Conservation (phyloP, 345 rosid genomes). For the Xanthoceras sorbifolium region DNA sequence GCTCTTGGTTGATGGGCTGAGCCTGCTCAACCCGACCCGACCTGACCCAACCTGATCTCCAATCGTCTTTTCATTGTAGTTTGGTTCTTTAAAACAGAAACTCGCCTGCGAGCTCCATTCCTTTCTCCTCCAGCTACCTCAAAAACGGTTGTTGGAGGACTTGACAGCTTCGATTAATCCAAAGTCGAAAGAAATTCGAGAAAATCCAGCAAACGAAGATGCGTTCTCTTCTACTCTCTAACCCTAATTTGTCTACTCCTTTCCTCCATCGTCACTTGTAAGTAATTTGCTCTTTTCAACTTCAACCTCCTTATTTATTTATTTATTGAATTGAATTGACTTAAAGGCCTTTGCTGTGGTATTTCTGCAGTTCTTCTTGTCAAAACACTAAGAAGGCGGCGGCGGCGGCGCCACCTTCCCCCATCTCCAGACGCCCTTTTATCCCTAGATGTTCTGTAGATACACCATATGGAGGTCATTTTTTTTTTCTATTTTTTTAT, state of each 20-base stretch:
- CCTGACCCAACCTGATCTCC: not conserved
- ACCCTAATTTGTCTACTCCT: slow-evolving; percentile 50
- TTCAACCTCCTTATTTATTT: not conserved
- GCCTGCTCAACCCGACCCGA: not conserved
- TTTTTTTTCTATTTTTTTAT: not conserved
- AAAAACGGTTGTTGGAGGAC: not conserved
- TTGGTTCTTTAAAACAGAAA: not conserved
- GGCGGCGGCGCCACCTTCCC: slow-evolving; percentile 18
- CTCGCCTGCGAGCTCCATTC: not conserved
- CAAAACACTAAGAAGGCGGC: slow-evolving; percentile 26
- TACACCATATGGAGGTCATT: slow-evolving; percentile 71
- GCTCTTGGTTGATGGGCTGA: not conserved
- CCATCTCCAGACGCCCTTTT: slow-evolving; percentile 36
- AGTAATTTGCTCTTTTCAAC: slow-evolving; percentile 6
- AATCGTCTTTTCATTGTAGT: not conserved
- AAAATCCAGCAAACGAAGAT: slow-evolving; percentile 20
- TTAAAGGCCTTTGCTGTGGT: slow-evolving; percentile 4
- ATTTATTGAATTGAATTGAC: not conserved
- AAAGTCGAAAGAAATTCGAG: not conserved
- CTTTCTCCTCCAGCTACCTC: not conserved
- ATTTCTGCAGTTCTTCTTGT: slow-evolving; percentile 28
- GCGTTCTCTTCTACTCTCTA: slow-evolving; percentile 61
- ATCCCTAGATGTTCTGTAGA: slow-evolving; percentile 55
- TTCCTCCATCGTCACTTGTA: slow-evolving; percentile 56
- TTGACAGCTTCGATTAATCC: not conserved